Percentiles rank a stretch among this genome's conserved stretches.
phyloP scores from a whole-genome alignment of 495 filamentous ascomycete genomes.

The Lepraria neglecta region DNA sequence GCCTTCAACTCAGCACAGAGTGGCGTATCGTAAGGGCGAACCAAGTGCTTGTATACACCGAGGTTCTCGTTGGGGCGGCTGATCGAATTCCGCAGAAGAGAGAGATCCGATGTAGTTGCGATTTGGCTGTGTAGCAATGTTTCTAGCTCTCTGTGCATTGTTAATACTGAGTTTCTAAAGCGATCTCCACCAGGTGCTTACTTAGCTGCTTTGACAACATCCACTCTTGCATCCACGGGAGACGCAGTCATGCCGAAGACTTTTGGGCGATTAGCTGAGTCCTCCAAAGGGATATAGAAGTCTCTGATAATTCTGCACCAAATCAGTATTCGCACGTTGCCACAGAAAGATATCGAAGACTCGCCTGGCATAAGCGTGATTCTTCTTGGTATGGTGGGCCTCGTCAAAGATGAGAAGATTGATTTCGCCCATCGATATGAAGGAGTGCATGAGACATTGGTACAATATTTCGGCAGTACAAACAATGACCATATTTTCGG shows the following conservation, averaged over 20 bases:
- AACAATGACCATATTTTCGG: slow-evolving; percentile 78
- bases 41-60: slow-evolving; percentile 50
- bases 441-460: slow-evolving; percentile 71
- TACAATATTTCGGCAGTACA: slow-evolving; percentile 86
- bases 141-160: slow-evolving; percentile 58
- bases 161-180: not conserved
- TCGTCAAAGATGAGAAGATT: slow-evolving; percentile 95
- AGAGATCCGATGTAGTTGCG: slow-evolving; percentile 66
- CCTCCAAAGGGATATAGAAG: slow-evolving; percentile 54
- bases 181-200: slow-evolving; percentile 24
- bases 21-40: slow-evolving; percentile 52
- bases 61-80: slow-evolving; percentile 55
- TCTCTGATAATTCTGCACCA: slow-evolving; percentile 70
- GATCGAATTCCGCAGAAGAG: slow-evolving; percentile 53
- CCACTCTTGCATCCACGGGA: slow-evolving; percentile 76
- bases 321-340: slow-evolving; percentile 12
- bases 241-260: slow-evolving; percentile 98
- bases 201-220: slow-evolving; percentile 62
- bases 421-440: slow-evolving; percentile 74
- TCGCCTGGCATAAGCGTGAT: slow-evolving; percentile 78
- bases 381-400: slow-evolving; percentile 93
- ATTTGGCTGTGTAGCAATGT: slow-evolving; percentile 71
- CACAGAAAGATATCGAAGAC: slow-evolving; percentile 9
- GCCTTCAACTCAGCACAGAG: slow-evolving; percentile 53
- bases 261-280: slow-evolving; percentile 53